Conservation (phyloP, 805 yeast species). For the Myxozyma monticola region DNA sequence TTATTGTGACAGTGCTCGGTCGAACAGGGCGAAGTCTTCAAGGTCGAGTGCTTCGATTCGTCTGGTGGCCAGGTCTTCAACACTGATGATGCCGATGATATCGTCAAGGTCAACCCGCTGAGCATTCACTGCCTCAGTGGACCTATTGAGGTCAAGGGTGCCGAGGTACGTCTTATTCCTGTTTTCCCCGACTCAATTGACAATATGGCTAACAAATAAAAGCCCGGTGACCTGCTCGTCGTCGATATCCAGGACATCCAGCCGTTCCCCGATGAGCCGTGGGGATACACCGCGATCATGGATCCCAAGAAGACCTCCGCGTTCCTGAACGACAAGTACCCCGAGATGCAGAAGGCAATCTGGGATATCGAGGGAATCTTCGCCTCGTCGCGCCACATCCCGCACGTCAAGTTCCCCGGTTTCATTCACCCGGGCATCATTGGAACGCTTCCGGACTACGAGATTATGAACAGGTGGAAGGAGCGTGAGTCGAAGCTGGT, state of each 20-base stretch:
- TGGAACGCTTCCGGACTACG: constrained; percentile 51
- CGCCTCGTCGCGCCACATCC: constrained; percentile 52
- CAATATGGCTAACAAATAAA: background rate
- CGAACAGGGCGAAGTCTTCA: constrained; percentile 47
- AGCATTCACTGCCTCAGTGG: constrained; percentile 52
- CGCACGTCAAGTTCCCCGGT: constrained; percentile 52
- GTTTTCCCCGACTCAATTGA: background rate
- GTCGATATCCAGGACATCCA: constrained; percentile 54
- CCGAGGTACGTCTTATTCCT: constrained; percentile 35
- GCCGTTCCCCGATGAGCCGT: constrained; percentile 53
- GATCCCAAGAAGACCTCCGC: constrained; percentile 53
- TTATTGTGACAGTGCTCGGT: constrained; percentile 33
- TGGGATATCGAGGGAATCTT: constrained; percentile 55
- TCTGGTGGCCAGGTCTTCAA: constrained; percentile 55
- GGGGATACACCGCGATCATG: constrained; percentile 57
- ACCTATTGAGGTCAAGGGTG: constrained; percentile 48
- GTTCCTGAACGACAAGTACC: constrained; percentile 50
- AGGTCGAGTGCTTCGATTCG: constrained; percentile 55
- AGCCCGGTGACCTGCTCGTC: constrained; percentile 50
- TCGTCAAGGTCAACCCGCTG: constrained; percentile 48
- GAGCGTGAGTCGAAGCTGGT: constrained; percentile 45
- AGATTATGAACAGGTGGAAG: constrained; percentile 48
- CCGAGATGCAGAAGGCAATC: constrained; percentile 54
- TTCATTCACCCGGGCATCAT: constrained; percentile 54
- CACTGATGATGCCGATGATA: constrained; percentile 51